These are phyloP conservation scores for Adansonia madagascariensis DNA, from an alignment of 441 rosid species.

Conservation along the genomic window DNA sequence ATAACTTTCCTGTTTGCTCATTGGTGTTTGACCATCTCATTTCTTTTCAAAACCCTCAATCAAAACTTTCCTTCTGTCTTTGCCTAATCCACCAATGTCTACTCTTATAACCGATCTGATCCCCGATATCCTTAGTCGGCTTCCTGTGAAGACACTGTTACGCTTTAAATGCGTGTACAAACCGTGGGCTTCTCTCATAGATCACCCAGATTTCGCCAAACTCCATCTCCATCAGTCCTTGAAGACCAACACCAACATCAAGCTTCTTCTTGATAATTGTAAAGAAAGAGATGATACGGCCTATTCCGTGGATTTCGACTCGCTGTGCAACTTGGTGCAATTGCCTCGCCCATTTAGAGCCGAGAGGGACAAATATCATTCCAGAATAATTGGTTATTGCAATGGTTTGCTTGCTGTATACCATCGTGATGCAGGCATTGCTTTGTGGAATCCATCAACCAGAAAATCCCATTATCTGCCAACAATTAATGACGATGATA, in stretches of 20 bases:
- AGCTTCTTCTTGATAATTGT: not conserved
- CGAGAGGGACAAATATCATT: not conserved
- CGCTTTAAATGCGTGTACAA: constrained; percentile 1
- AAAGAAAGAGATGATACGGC: not conserved
- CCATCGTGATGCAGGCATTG: not conserved
- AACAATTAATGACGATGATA: not conserved
- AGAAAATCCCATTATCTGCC: not conserved
- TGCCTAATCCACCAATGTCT: not conserved
- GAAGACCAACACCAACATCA: constrained; percentile 9
- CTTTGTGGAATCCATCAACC: constrained; percentile 15
- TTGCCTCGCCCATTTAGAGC: not conserved
- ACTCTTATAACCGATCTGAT: not conserved
- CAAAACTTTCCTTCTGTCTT: too few relatives aligned
- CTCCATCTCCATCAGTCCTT: not conserved
- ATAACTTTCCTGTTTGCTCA: not conserved
- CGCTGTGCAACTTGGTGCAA: not conserved
- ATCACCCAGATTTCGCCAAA: not conserved
- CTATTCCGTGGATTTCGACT: not conserved
- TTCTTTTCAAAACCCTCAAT: not conserved
- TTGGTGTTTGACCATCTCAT: not conserved
- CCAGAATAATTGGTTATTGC: not conserved
- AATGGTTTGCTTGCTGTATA: not conserved
- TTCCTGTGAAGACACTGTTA: not conserved
- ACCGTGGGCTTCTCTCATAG: not conserved
- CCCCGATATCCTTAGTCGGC: not conserved